Base-by-base conservation (phyloP, 257 asterid species). In the Fraxinus quadrangulata region DNA sequence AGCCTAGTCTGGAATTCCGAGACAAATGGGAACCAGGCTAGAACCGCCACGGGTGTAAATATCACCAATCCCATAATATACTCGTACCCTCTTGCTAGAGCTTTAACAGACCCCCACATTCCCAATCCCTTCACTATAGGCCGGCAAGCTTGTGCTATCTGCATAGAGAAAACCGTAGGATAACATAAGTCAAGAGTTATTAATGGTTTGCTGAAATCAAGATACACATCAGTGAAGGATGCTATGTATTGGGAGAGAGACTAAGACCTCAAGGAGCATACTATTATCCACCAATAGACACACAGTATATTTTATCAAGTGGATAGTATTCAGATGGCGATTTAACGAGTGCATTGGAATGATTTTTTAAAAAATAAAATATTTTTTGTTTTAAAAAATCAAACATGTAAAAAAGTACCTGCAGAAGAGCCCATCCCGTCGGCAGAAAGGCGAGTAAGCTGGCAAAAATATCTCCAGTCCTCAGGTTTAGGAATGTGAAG, bases 21-120 rank as follows among this genome's bases (percentile, higher is more conserved):
- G 4, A 94, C 93, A 54, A 94, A 94, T 0, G 99, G 98, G 90
- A 94, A 94, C 99, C 99, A 94, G 13, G 99, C 97, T 3, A 91
- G 85, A 71, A 90, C 83, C 0, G 95, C 97, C n/a, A 92, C 84
- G 0, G 98, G 99, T 19, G 86, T 77, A 42, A 94, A 90, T 78
- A 92, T 90, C 72, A 84, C 49, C 19, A 91, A 73, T n/a, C 93
- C 91, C 99, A 94, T 92, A 1, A 94, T 42, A 85, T 92, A 89
- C 80, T 94, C 99, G 13, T 89, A 94, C 51, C 99, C 99, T 86
- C 92, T 89, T 47, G 95, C 99, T 31, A 94, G 82, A 56, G 98
- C 96, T 84, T 85, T 94, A 21, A 90, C 96, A 0, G 99, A 91
- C 11, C 95, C 91, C 99, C 99, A 94, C 95, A 92, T 87, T 71